phyloP scores from a whole-genome alignment of 73 alveolate genomes.

The Paramecium primaurelia region DNA sequence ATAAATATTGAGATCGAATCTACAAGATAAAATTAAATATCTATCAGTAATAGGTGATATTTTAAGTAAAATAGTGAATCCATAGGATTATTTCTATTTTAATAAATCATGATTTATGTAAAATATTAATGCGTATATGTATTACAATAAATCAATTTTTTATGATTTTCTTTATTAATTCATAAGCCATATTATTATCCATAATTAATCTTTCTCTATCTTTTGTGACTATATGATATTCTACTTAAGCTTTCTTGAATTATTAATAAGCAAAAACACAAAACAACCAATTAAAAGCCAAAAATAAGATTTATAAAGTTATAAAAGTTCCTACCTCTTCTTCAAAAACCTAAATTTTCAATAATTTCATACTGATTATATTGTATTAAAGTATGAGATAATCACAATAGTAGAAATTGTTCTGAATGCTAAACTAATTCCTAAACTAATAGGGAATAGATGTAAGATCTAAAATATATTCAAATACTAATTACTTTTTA shows the following conservation, averaged over 20 bases:
- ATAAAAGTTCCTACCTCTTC: constrained; percentile 44
- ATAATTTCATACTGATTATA: not conserved
- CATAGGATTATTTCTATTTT: constrained; percentile 6
- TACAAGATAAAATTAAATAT: constrained; percentile 20
- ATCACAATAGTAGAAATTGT: not conserved
- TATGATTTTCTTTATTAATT: constrained; percentile 21
- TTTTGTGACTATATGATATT: not conserved
- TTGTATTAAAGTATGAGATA: constrained; percentile 5
- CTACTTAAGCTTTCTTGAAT: constrained; percentile 7
- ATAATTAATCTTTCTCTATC: constrained; percentile 42
- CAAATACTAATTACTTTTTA: not conserved
- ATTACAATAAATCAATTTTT: not conserved
- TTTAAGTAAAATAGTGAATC: not conserved
- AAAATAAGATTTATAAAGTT: constrained; percentile 2
- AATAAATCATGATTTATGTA: not conserved
- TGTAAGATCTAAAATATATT: not conserved
- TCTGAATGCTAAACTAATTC: constrained; percentile 32
- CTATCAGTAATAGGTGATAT: not conserved
- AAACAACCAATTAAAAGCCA: not conserved
- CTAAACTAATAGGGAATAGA: constrained; percentile 10
- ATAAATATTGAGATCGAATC: not conserved
- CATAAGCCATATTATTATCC: constrained; percentile 54
- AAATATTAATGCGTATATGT: not conserved
- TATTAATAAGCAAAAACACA: not conserved
- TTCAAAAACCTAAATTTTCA: not conserved